Base-by-base conservation (phyloP, 495 filamentous ascomycete genomes). In the Hyphodiscus hymeniophilus region DNA sequence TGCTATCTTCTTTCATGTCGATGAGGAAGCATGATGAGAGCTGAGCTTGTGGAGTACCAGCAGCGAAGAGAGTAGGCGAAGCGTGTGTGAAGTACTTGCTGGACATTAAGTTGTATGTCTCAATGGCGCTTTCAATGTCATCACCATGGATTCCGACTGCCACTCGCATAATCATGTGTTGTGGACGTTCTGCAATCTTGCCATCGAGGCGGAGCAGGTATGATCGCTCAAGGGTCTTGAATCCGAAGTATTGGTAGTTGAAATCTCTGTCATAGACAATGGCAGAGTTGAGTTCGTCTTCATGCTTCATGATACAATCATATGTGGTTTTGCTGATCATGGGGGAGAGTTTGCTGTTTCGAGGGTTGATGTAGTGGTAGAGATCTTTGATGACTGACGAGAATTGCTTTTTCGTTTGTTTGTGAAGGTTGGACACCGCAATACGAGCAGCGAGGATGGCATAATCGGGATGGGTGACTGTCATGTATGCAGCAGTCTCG, bases 231-330 rank as follows among this genome's bases (percentile, higher is more conserved):
- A 98, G 75, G 2, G 92, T 98, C 80, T 98, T 98, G 82, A 98
- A 98, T 47, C 92, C 92, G 50, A 98, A 98, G 73, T 89, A 98
- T 72, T 98, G 94, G 73, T 98, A 98, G 75, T 97, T 96, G 77
- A 98, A 98, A 63, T 98, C 92, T 47, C 92, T 82, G 68, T 98
- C 92, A 56, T 97, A 98, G 54, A 98, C 92, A 59, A 98, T 97
- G 54, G 92, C 91, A 13, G 92, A 96, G 74, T 98, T 95, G 31
- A 98, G 76, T 62, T 97, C 92, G 18, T 94, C 91, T 45, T 84
- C 87, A 65, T 98, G 87, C 64, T 86, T 87, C 85, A 91, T 89
- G 56, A 98, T 84, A 46, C 76, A 85, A 51, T 96, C 87, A 61
- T 95, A 94, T 13, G 81, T 89, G 47, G 86, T 70, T 55, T 89